Percentiles rank a stretch among this genome's conserved stretches.
These are phyloP conservation scores for Flaveria trinervia DNA, from an alignment of 129 eudicot species.

Conservation along the genomic window DNA sequence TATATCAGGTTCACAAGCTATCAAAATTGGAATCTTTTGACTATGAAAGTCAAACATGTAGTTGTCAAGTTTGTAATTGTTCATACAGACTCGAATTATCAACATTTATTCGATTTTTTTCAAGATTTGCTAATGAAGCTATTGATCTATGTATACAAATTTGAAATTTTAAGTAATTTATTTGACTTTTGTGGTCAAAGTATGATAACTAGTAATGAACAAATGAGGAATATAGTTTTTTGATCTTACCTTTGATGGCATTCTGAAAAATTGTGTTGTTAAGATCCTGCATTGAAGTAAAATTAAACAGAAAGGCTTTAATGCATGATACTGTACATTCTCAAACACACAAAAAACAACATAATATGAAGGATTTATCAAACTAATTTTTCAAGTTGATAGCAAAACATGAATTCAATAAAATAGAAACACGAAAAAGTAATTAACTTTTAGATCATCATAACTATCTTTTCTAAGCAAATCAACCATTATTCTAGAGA, in stretches of 20 bases:
- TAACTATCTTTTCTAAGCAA: constrained; percentile 6
- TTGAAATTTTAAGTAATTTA: constrained; percentile 3
- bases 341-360: constrained; percentile 18
- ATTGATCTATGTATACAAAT: background rate
- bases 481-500: constrained; percentile 13
- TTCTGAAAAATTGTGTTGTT: constrained; percentile 57
- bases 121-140: background rate
- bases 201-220: background rate
- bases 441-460: background rate
- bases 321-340: background rate
- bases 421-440: constrained; percentile 15
- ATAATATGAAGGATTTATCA: constrained; percentile 18
- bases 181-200: constrained; percentile 21
- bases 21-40: constrained; percentile 5
- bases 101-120: too few relatives aligned
- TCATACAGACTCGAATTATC: background rate
- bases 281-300: constrained; percentile 69
- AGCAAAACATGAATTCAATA: background rate
- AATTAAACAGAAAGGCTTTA: constrained; percentile 11
- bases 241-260: constrained; percentile 67
- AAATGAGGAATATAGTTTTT: background rate
- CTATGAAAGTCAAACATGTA: constrained; percentile 15
- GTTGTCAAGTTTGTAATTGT: constrained; percentile 13
- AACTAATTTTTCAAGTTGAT: constrained; percentile 18
- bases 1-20: constrained; percentile 21